Evolutionary conservation across 2,329 filamentous ascomycete species (phyloP).

Genomic region (Fusarium lyarnte): DNA sequence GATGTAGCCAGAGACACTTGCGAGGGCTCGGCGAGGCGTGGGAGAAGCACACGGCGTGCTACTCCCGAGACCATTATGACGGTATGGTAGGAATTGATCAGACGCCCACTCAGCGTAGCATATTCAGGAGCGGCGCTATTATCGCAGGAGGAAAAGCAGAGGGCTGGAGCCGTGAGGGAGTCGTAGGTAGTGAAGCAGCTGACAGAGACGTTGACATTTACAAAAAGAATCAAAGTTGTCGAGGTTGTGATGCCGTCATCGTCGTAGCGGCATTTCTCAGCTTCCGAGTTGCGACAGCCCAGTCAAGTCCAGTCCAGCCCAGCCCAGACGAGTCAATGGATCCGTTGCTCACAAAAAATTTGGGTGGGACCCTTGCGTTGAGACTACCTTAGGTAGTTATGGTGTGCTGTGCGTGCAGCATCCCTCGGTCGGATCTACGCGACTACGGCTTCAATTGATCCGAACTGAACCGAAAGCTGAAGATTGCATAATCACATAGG

Average conservation of each 20-base stretch:
- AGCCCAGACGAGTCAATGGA: not conserved
- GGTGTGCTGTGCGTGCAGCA: not conserved
- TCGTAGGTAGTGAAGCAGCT: constrained; percentile 14
- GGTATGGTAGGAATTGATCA: constrained; percentile 37
- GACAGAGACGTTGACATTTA: constrained; percentile 23
- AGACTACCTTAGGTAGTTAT: not conserved
- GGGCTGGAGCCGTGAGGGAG: constrained; percentile 4
- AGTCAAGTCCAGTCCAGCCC: constrained; percentile 1
- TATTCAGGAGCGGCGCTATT: constrained; percentile 42
- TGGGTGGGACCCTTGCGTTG: constrained; percentile 35
- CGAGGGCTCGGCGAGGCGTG: constrained; percentile 53
- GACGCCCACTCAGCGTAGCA: constrained; percentile 41
- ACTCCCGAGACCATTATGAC: constrained; percentile 60
- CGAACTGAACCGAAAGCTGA: constrained; percentile 23
- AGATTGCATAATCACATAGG: not conserved
- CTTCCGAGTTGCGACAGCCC: constrained; percentile 40
- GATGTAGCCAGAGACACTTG: constrained; percentile 37
- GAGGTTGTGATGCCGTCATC: constrained; percentile 48
- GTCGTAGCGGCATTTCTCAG: constrained; percentile 47
- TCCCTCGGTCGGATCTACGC: constrained; percentile 38
- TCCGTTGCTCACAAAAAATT: constrained; percentile 29
- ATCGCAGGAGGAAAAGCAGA: constrained; percentile 11
- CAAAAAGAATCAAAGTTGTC: constrained; percentile 33
- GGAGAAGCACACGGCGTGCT: constrained; percentile 61
- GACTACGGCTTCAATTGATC: constrained; percentile 26